Percentiles rank a stretch among this genome's conserved stretches.
These are phyloP conservation scores for Eurotiales sp. DNA, from an alignment of 2,329 filamentous ascomycete genomes.

Conservation along the genomic window DNA sequence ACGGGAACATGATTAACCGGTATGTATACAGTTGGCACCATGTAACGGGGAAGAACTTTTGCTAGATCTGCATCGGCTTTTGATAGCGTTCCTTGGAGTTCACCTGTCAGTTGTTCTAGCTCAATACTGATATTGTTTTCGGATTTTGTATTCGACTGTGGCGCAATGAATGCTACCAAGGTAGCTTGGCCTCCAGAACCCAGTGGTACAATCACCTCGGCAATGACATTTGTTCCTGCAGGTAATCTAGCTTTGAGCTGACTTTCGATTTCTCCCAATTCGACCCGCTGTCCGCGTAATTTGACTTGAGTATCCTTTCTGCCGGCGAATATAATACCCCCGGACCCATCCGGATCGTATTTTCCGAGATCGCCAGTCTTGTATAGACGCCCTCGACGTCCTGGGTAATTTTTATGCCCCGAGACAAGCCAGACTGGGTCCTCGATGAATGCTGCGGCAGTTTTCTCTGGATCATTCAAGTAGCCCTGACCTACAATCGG, in stretches of 20 bases:
- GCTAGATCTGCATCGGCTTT: slow-evolving; percentile 18
- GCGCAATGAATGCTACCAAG: slow-evolving; percentile 29
- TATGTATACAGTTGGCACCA: slow-evolving; percentile 34
- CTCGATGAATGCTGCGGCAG: slow-evolving; percentile 20
- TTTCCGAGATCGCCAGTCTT: slow-evolving; percentile 26
- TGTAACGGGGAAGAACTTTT: slow-evolving; percentile 16
- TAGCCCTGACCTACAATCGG: slow-evolving; percentile 41
- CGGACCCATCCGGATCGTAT: slow-evolving; percentile 22
- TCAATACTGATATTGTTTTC: background rate
- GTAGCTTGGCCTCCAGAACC: slow-evolving; percentile 26
- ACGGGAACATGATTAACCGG: slow-evolving; percentile 29
- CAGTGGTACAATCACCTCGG: slow-evolving; percentile 38
- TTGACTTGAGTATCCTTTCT: slow-evolving; percentile 61
- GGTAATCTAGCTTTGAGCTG: slow-evolving; percentile 20
- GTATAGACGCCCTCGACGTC: slow-evolving; percentile 17
- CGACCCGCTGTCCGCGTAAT: slow-evolving; percentile 58
- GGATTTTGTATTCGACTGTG: slow-evolving; percentile 18
- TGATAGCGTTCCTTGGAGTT: slow-evolving; percentile 18
- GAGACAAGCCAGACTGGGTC: slow-evolving; percentile 20
- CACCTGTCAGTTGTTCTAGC: background rate
- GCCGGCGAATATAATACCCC: slow-evolving; percentile 20
- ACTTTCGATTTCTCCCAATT: slow-evolving; percentile 47
- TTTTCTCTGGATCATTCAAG: slow-evolving; percentile 26
- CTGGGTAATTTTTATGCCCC: background rate
- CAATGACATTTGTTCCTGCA: slow-evolving; percentile 28